These are phyloP conservation scores for Dictyostelium intermedium DNA, from an alignment of 78 protist species.

Conservation along the genomic window DNA sequence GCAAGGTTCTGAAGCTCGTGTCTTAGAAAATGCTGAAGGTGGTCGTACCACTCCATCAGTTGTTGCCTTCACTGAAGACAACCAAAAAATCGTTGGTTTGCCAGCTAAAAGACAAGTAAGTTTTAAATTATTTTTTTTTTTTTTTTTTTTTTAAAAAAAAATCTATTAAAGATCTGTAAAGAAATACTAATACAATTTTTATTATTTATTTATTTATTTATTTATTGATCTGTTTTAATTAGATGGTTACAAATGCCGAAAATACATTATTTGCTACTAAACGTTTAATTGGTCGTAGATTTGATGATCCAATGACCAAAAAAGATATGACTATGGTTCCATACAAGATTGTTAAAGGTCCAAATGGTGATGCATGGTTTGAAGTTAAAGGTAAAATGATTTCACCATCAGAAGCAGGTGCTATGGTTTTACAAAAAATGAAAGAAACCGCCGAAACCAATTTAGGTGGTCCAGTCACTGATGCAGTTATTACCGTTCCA, in stretches of 20 bases:
- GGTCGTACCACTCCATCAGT: conserved; percentile 96
- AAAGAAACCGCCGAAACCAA: conserved; percentile 97
- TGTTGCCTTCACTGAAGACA: conserved; percentile 84
- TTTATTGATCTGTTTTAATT: background rate
- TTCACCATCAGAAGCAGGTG: conserved; percentile 98
- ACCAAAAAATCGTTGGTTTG: conserved; percentile 81
- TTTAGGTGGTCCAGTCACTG: conserved; percentile 87
- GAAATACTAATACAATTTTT: too few relatives aligned
- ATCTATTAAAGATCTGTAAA: too few relatives aligned
- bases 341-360: conserved; percentile 85
- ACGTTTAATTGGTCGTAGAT: conserved; percentile 93
- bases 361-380: conserved; percentile 98
- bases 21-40: conserved; percentile 90
- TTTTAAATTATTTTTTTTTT: background rate
- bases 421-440: conserved; percentile 97
- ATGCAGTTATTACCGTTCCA: conserved; percentile 99
- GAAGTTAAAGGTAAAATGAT: conserved; percentile 92
- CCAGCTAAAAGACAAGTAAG: conserved; percentile 86
- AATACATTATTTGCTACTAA: conserved; percentile 96
- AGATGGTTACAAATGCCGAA: conserved; percentile 91
- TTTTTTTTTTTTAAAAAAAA: background rate
- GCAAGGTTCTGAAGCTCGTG: conserved; percentile 85
- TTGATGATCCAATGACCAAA: conserved; percentile 84
- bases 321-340: conserved; percentile 85
- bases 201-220: background rate